phyloP scores from a whole-genome alignment of 2,329 filamentous ascomycete species.

The Microdochium bolleyi region DNA sequence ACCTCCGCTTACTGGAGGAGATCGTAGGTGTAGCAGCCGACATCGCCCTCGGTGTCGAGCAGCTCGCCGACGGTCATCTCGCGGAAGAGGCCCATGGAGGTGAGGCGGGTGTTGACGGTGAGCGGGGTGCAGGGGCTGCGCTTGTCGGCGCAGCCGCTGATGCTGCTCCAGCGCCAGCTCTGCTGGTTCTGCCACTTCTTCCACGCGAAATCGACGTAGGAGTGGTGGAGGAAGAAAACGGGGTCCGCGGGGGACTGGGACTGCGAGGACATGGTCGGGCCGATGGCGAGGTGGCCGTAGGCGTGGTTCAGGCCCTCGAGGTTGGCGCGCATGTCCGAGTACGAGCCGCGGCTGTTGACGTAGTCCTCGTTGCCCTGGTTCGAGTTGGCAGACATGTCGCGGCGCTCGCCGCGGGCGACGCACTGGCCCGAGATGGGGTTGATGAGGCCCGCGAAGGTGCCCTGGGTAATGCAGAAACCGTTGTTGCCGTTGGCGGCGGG shows the following conservation, averaged over 20 bases:
- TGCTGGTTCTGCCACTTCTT: not conserved
- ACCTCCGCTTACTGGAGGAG: not conserved
- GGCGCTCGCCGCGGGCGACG: not conserved
- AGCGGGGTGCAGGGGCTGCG: not conserved
- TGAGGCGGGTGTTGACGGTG: not conserved
- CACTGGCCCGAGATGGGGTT: not conserved
- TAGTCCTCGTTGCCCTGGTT: not conserved
- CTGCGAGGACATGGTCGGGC: constrained; percentile 21
- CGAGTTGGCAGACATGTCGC: not conserved
- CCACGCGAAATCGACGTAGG: not conserved
- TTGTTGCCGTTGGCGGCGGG: constrained; percentile 9
- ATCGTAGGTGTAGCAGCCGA: not conserved
- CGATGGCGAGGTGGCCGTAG: constrained; percentile 22
- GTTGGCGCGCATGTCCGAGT: constrained; percentile 4
- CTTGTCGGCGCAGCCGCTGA: not conserved
- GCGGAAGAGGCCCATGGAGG: not conserved
- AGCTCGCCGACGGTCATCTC: not conserved
- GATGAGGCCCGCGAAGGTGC: constrained; percentile 1
- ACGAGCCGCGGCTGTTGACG: not conserved
- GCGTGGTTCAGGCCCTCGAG: constrained; percentile 17
- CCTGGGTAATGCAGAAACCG: constrained; percentile 16
- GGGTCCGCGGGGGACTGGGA: constrained; percentile 18
- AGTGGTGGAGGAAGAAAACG: not conserved
- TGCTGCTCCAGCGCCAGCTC: not conserved
- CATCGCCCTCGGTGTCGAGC: not conserved